Conservation (phyloP, 2,329 filamentous ascomycete species). For the Gnomoniopsis sp. region DNA sequence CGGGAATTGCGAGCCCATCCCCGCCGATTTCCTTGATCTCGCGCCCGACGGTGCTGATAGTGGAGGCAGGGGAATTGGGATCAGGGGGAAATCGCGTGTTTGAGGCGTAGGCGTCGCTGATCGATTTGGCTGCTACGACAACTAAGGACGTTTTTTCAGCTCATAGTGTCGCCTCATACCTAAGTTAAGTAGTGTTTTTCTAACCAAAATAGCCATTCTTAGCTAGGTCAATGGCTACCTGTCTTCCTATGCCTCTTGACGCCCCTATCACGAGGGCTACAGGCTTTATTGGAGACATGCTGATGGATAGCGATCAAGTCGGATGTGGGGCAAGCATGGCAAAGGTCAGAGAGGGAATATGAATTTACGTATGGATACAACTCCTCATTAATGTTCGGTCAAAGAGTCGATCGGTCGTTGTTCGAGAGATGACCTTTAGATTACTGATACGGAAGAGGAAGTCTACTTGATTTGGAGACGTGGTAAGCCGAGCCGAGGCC, state of each 20-base stretch:
- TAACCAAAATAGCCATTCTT: constrained; percentile 67
- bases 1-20: constrained; percentile 60
- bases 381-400: neutral
- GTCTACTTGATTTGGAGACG: neutral
- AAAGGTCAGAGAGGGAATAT: neutral
- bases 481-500: neutral
- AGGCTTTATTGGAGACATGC: constrained; percentile 31
- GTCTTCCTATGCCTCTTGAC: constrained; percentile 76
- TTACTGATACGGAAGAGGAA: neutral
- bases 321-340: neutral
- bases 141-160: constrained; percentile 42
- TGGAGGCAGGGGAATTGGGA: constrained; percentile 71
- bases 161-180: neutral
- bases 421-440: neutral
- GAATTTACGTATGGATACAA: neutral
- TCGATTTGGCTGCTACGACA: constrained; percentile 73
- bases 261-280: constrained; percentile 74
- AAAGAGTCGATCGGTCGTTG: neutral
- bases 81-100: constrained; percentile 65
- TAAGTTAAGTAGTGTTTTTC: neutral
- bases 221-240: constrained; percentile 75
- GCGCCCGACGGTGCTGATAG: constrained; percentile 74
- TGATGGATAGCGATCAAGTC: constrained; percentile 17
- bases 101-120: constrained; percentile 54
- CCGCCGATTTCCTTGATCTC: constrained; percentile 68